phyloP scores from a whole-genome alignment of 306 rosid species.

The Begonia masoniana region DNA sequence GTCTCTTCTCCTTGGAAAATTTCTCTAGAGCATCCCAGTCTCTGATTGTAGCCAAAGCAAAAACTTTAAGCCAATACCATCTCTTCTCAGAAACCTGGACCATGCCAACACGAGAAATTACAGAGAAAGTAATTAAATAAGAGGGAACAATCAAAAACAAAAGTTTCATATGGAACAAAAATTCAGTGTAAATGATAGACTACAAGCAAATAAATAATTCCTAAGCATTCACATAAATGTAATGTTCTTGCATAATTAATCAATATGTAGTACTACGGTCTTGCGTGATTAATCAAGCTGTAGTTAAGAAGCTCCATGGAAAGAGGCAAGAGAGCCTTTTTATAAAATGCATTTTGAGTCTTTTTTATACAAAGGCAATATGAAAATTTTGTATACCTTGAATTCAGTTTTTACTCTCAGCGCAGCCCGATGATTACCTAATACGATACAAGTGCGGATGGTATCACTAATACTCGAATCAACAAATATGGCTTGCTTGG shows the following conservation, averaged over 20 bases:
- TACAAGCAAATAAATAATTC: too few species aligned
- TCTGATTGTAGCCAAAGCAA: conserved; percentile 91
- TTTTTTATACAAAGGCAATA: background rate
- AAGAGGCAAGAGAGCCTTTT: too few species aligned
- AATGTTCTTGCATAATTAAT: too few species aligned
- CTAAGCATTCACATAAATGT: too few species aligned
- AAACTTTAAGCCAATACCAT: conserved; percentile 98
- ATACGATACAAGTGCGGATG: conserved; percentile 90
- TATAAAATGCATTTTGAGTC: too few species aligned
- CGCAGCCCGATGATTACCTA: conserved; percentile 95
- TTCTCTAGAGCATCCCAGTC: conserved; percentile 89
- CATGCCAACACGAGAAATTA: conserved; percentile 10
- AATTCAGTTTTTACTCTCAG: conserved; percentile 83
- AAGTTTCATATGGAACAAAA: background rate
- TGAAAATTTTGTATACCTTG: conserved; percentile 43
- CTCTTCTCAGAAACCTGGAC: conserved; percentile 94
- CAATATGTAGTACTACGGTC: too few species aligned
- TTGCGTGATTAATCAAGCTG: too few species aligned
- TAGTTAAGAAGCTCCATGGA: too few species aligned
- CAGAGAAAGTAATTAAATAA: conserved; percentile 6
- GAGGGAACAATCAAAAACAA: conserved; percentile 1
- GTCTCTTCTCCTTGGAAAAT: conserved; percentile 86
- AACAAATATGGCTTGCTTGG: conserved; percentile 96
- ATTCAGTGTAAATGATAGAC: background rate
- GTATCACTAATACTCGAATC: conserved; percentile 96